A percentile compares a stretch with the other conserved stretches of the same genome.
phyloP scores from a whole-genome alignment of 257 asterid genomes.

The Solanum acaule region DNA sequence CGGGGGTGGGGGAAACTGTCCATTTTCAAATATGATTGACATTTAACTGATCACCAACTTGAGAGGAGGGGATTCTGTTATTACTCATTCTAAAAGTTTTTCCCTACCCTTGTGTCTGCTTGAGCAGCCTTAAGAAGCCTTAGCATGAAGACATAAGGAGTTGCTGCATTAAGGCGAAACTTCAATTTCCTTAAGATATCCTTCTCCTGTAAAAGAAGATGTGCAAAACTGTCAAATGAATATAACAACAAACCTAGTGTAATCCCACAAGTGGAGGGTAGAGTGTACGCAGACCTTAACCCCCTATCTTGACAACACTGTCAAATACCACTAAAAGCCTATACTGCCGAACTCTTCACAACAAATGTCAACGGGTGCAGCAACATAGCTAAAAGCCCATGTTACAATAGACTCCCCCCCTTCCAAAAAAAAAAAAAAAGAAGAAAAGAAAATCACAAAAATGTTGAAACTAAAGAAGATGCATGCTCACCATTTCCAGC shows the following conservation, averaged over 20 bases:
- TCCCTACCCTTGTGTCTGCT: constrained; percentile 45
- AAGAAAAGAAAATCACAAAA: background rate
- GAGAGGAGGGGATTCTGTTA: background rate
- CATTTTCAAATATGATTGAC: background rate
- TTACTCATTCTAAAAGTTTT: background rate
- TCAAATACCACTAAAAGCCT: background rate
- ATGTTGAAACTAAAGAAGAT: background rate
- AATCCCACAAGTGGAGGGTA: background rate
- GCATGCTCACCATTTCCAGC: constrained; percentile 69
- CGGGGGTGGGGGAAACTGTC: background rate
- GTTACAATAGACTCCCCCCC: background rate
- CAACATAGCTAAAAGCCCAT: background rate
- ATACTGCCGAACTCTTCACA: background rate
- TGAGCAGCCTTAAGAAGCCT: constrained; percentile 90
- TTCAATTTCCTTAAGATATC: constrained; percentile 53
- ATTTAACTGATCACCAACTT: background rate
- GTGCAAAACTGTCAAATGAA: background rate
- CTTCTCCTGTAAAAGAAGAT: constrained; percentile 54
- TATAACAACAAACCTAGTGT: background rate
- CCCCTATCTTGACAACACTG: background rate
- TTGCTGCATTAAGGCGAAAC: constrained; percentile 90
- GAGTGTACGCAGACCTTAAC: background rate
- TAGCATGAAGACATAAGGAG: constrained; percentile 92
- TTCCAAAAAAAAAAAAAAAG: too few species aligned
- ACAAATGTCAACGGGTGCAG: background rate